Conservation (phyloP, 2,329 filamentous ascomycete genomes). For the Tolypocladium cylindrosporum region DNA sequence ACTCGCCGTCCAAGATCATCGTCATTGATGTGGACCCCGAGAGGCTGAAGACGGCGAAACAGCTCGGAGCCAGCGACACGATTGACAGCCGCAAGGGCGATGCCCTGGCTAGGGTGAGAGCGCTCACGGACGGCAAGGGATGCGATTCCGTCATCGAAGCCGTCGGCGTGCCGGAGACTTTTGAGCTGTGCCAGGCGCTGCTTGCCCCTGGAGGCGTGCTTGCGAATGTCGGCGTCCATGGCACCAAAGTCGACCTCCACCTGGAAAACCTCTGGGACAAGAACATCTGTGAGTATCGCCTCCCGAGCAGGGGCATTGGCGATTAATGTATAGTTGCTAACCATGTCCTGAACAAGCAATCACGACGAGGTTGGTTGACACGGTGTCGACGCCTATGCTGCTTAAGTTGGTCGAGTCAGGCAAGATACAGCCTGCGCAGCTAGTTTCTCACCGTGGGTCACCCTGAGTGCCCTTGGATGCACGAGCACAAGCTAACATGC, state of each 20-base stretch:
- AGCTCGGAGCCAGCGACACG: constrained; percentile 36
- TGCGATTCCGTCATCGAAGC: constrained; percentile 50
- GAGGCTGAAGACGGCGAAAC: constrained; percentile 34
- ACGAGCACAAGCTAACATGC: background rate
- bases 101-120: constrained; percentile 26
- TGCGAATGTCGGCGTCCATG: constrained; percentile 50
- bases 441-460: constrained; percentile 34
- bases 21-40: constrained; percentile 39
- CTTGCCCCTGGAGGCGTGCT: constrained; percentile 42
- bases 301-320: too few species aligned
- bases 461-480: background rate
- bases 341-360: constrained; percentile 21
- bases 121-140: constrained; percentile 37
- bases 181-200: constrained; percentile 41
- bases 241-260: constrained; percentile 38
- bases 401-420: constrained; percentile 32
- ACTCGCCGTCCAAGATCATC: constrained; percentile 39
- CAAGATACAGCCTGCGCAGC: constrained; percentile 27
- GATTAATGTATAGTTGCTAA: background rate
- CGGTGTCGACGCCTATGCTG: constrained; percentile 36
- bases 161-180: constrained; percentile 42
- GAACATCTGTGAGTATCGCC: constrained; percentile 35
- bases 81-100: constrained; percentile 27
- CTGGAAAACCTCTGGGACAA: constrained; percentile 43
- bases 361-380: constrained; percentile 37